Base-by-base conservation (phyloP, 2,329 filamentous ascomycete genomes). In the Aspergillus oerlinghausenensis region DNA sequence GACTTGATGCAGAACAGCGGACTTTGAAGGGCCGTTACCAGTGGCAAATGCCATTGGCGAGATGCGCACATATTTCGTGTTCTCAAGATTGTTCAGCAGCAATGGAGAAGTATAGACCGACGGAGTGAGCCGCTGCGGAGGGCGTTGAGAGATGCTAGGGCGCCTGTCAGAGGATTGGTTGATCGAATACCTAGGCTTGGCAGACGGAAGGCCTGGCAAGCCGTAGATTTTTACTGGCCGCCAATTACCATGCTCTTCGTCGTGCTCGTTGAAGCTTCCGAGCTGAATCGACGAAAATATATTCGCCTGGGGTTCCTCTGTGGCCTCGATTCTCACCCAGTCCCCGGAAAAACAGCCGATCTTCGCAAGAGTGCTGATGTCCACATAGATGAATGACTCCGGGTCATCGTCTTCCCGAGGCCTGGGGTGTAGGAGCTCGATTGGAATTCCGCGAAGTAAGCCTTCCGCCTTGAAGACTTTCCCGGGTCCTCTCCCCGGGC, bases 281-380 rank as follows among this genome's bases (percentile, higher is more conserved):
- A 89, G 51, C 83, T 88, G 63, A 84, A 84, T 19, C 81, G 88
- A 70, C 85, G 88, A 17, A 79, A 77, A 23, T 83, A 88, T 57
- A 35, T 76, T 76, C n/a, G 70, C 52, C 55, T 74, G 72, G 2
- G 90, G 88, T 68, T 92, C 90, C 62, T 89, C 83, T 0, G 89
- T 83, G 5, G 85, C 82, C 74, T 96, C 91, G 10, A 97, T 80
- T 23, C 88, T 87, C 10, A 96, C 91, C 94, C 94, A 99, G 69
- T 99, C 94, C 29, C 94, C 94, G 0, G 93, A 97, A 70, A 99
- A 99, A 73, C 93, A 97, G 17, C 93, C 92, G 54, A 99, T 88
- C 64, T 92, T 92, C 14, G 90, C 88, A 21, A 99, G 76, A 1
- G 90, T 90, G 56, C 85, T 87, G 7, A 95, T 88, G 65, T 97